These are phyloP conservation scores for Teunomyces atbi DNA, from an alignment of 805 yeast genomes.

Conservation along the genomic window DNA sequence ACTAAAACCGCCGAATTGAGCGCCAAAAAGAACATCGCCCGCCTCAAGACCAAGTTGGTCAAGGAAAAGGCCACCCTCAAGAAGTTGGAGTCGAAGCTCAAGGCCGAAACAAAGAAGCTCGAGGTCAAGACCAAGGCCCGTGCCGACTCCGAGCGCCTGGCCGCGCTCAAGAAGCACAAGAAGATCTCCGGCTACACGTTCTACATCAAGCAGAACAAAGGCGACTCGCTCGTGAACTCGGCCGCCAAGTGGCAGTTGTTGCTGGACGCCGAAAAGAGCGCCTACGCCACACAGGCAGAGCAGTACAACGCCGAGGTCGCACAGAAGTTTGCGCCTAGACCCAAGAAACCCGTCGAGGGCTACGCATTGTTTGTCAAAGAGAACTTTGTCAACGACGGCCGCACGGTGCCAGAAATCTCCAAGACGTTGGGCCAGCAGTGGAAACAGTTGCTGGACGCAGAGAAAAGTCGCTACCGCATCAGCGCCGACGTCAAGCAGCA, in stretches of 20 bases:
- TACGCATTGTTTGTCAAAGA: conserved; percentile 32
- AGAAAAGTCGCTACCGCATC: conserved; percentile 25
- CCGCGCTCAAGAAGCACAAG: conserved; percentile 25
- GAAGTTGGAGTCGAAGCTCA: conserved; percentile 17
- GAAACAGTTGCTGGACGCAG: conserved; percentile 26
- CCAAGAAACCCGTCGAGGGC: conserved; percentile 29
- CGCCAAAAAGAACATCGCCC: conserved; percentile 12
- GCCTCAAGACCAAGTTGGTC: conserved; percentile 17
- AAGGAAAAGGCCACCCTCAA: conserved; percentile 14
- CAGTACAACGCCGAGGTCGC: conserved; percentile 23
- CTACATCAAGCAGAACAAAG: conserved; percentile 22
- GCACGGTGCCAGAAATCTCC: conserved; percentile 22
- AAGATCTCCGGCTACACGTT: conserved; percentile 21
- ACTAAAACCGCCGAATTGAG: background rate
- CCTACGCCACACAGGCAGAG: conserved; percentile 23
- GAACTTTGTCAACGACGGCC: conserved; percentile 22
- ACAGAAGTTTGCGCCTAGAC: conserved; percentile 29
- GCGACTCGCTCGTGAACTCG: conserved; percentile 15
- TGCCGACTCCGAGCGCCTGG: conserved; percentile 12
- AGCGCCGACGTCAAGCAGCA: conserved; percentile 17
- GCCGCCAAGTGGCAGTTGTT: conserved; percentile 26
- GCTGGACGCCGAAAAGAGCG: conserved; percentile 27
- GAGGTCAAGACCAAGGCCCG: conserved; percentile 17
- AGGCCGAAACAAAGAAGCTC: conserved; percentile 15
- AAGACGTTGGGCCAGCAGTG: conserved; percentile 29